phyloP scores from a whole-genome alignment of 83 land plant species.

The Larix sibirica region DNA sequence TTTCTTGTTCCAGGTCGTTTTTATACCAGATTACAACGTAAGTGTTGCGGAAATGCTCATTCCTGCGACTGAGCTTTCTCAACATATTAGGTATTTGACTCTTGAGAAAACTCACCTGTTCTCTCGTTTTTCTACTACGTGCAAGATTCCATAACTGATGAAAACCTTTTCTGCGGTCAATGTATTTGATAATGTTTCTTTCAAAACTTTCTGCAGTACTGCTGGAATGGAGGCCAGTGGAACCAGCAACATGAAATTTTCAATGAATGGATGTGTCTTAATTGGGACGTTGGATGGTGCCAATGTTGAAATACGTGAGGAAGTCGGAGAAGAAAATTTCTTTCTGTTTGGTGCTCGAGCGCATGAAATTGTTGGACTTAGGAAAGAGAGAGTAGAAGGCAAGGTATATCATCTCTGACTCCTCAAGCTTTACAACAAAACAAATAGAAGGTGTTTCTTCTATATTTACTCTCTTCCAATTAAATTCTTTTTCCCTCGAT shows the following conservation, averaged over 20 bases:
- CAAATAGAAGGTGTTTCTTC: neutral
- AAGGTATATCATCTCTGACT: slow-evolving; percentile 48
- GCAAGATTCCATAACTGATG: neutral
- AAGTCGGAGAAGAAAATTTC: slow-evolving; percentile 98
- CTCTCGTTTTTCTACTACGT: neutral
- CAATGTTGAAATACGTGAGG: slow-evolving; percentile 95
- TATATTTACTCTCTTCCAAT: neutral
- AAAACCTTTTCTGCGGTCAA: neutral
- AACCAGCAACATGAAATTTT: slow-evolving; percentile 99
- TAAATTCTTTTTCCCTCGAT: neutral
- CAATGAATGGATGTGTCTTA: slow-evolving; percentile 94
- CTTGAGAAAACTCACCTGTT: neutral
- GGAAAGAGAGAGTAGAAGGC: slow-evolving; percentile 91
- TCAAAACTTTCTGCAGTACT: slow-evolving; percentile 55
- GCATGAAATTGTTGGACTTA: slow-evolving; percentile 80
- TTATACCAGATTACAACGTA: slow-evolving; percentile 97
- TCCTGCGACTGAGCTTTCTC: slow-evolving; percentile 95
- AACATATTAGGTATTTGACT: slow-evolving; percentile 85
- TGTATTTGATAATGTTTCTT: slow-evolving; percentile 4
- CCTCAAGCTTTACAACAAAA: neutral
- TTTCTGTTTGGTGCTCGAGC: slow-evolving; percentile 97
- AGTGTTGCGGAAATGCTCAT: slow-evolving; percentile 97
- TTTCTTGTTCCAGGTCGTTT: slow-evolving; percentile 63
- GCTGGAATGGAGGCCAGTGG: slow-evolving; percentile 99
- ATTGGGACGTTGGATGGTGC: slow-evolving; percentile 99